Base-by-base conservation (phyloP, 768 basidiomycete genomes). In the Agrocybe chaxingu region DNA sequence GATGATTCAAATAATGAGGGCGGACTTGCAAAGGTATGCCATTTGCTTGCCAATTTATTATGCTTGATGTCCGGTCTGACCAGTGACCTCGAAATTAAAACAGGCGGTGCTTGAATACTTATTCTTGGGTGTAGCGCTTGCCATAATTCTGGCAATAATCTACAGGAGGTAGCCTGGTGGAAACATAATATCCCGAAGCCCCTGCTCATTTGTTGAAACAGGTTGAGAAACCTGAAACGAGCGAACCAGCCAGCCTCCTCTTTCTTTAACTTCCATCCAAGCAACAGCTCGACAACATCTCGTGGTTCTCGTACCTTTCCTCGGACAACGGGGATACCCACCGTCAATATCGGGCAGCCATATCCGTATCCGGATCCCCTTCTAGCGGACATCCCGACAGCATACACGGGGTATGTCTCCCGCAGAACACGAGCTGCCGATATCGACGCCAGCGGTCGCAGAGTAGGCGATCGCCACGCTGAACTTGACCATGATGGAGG, bases 371-470 rank as follows among this genome's bases (percentile, higher is more conserved):
- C 50, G 39, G 38, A 52, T 45, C 48, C 45, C 12, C 44, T 46
- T 37, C 42, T 53, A 3, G 18, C 56, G n/a, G 41, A 39, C 37
- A 42, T 51, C 10, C 58, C 58, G 8, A 47, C 53, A 29, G 53
- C 39, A 2, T 58, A 60, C 36, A 33, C 46, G 12, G 50, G 51
- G 8, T 31, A 41, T 9, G 31, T 34, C 8, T 16, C 29, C 4
- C 45, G 57, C 33, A 62, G 61, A 7, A 62, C 69, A 2, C 66
- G 54, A 37, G 71, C 70, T 0, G 55, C 59, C 0, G 76, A 77
- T 52, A 66, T 63, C 0, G 78, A 77, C 53, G 64, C 58, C 12
- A 56, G 54, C 7, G 79, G 79, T 11, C 70, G 78, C 42, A 62
- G 44, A 51, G 46, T 12, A 32, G 55, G 9, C 5, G 58, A 52